phyloP scores from a whole-genome alignment of 805 yeast species.

The Yarrowia sp. region DNA sequence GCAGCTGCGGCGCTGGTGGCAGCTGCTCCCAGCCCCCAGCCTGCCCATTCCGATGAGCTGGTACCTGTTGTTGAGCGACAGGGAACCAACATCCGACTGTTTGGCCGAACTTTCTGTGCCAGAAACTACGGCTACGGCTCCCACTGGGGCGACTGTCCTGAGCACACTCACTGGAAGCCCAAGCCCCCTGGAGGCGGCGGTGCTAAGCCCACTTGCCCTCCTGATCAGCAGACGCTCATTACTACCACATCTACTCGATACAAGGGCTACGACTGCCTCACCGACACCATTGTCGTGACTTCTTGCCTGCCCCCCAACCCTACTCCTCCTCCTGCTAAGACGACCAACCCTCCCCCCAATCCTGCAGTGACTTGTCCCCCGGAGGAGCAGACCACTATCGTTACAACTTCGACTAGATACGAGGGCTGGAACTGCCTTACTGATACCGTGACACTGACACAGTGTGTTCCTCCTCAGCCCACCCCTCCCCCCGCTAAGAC shows the following conservation, averaged over 20 bases:
- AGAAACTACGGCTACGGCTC: background rate
- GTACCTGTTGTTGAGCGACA: constrained; percentile 22
- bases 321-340: background rate
- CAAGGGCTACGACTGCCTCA: constrained; percentile 4
- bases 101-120: constrained; percentile 3
- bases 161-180: background rate
- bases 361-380: background rate
- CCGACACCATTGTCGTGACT: background rate
- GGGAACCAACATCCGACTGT: constrained; percentile 2
- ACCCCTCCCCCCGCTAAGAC: no score
- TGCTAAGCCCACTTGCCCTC: background rate
- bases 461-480: background rate
- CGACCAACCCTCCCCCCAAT: background rate
- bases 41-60: background rate
- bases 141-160: background rate
- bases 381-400: background rate
- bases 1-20: constrained; percentile 14
- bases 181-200: background rate
- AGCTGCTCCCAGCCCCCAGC: constrained; percentile 15
- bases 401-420: background rate
- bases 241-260: background rate
- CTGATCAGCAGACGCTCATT: background rate
- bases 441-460: background rate
- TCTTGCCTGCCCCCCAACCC: constrained; percentile 6
- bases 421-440: background rate